Evolutionary conservation across 306 rosid genomes (phyloP), one percentile per base, ranked within the genome.

Genomic region (Carpinus viminea): DNA sequence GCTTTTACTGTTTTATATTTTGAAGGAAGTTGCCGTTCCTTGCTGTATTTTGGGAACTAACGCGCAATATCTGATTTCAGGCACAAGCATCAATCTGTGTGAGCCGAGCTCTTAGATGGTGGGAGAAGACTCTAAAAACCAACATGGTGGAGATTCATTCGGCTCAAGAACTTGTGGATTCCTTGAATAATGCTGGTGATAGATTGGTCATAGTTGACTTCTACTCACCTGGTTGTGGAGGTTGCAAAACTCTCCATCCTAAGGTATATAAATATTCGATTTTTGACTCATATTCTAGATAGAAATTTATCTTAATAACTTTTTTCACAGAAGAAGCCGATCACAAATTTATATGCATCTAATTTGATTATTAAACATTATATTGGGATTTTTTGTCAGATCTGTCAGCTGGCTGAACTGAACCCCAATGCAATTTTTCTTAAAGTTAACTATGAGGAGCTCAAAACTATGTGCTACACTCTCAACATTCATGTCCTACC

Each of bases 161-260:
- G 46, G 91, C 95, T 0, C 89, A 90, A 83, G 89, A 91, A 64
- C 87, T 93, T 8, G 88, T 90, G 15, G 78, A 84, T 78, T 83
- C 85, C 31, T 80, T 93, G 88, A 74, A 83, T 66, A 82, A 78
- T 8, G 98, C 94, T 74, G 98, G 93, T 38, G 97, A 92, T 79
- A 79, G 90, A 59, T 81, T 93, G 86, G 98, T 89, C 70, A 87
- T 93, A 18, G 84, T 92, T 53, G 88, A 92, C 59, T 93, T 93
- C 71, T 92, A 89, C 80, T 93, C 97, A 50, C 96, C 98, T 76
- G 94, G 91, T 54, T 93, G 98, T 85, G 98, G 98, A 68, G 98
- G 97, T 36, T 94, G 98, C 89, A 94, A 78, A 81, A 81, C 96
- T 66, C 94, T 94, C 36, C 93, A 94, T 79, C 96, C 98, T 28